Percentiles rank a stretch among this genome's conserved stretches.
phyloP scores from a whole-genome alignment of 2,329 filamentous ascomycete genomes.

The Harringtonia lauricola region DNA sequence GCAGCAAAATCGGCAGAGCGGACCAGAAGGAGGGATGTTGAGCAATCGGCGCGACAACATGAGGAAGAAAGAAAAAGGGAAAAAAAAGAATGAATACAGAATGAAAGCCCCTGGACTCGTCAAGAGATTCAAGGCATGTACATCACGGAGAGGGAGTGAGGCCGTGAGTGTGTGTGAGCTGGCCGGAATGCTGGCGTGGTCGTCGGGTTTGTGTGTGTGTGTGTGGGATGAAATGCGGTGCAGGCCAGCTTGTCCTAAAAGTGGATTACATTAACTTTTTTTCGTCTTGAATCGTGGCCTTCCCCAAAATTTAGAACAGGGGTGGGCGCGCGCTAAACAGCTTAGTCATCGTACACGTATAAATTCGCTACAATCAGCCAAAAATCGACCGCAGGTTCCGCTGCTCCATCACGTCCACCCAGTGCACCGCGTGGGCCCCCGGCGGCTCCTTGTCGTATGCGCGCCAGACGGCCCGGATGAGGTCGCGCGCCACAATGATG shows the following conservation, averaged over 20 bases:
- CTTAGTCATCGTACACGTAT: no score
- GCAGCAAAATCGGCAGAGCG: background rate
- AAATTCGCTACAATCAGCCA: background rate
- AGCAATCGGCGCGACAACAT: background rate
- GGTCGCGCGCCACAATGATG: constrained; percentile 23
- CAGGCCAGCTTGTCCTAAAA: no score
- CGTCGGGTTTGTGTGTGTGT: no score
- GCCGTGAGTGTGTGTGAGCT: background rate
- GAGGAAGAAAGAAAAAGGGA: background rate
- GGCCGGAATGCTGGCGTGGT: background rate
- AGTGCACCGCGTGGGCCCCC: constrained; percentile 18
- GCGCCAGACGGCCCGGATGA: constrained; percentile 24
- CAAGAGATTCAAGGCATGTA: background rate
- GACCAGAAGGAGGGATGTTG: background rate
- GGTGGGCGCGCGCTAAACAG: no score
- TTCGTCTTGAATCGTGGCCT: no score
- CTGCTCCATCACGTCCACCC: constrained; percentile 25
- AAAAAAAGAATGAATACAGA: background rate
- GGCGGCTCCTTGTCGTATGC: constrained; percentile 23
- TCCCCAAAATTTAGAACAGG: no score
- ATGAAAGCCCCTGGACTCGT: background rate
- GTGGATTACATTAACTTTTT: no score
- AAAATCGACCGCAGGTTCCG: constrained; percentile 3
- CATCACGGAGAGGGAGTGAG: background rate
- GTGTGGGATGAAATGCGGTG: no score